These are phyloP conservation scores for Aureobasidium sp. DNA, from an alignment of 2,329 filamentous ascomycete genomes.

Conservation along the genomic window DNA sequence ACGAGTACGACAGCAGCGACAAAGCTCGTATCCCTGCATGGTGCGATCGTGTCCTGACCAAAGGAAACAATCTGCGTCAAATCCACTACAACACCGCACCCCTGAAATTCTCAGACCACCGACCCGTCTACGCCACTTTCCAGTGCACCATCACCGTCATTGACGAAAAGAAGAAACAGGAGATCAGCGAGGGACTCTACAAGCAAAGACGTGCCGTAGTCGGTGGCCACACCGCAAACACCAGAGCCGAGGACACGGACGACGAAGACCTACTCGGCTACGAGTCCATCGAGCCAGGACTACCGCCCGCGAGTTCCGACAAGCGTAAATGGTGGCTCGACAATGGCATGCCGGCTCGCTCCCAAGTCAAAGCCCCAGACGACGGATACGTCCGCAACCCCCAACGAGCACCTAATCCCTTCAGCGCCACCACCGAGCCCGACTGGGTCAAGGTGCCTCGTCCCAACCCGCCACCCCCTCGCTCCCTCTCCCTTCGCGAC, in stretches of 20 bases:
- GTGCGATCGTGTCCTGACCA: conserved; percentile 89
- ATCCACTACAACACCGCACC: conserved; percentile 75
- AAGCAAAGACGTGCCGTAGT: conserved; percentile 58
- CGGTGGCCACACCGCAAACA: conserved; percentile 54
- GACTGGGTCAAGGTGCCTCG: conserved; percentile 65
- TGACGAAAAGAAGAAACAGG: conserved; percentile 65
- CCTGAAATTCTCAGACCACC: conserved; percentile 85
- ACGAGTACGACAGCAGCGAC: conserved; percentile 89
- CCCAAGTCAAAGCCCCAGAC: conserved; percentile 60
- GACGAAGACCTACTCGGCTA: conserved; percentile 79
- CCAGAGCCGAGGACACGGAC: conserved; percentile 52
- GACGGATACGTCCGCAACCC: conserved; percentile 62
- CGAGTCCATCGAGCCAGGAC: conserved; percentile 72
- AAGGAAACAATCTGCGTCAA: conserved; percentile 76
- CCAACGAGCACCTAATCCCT: conserved; percentile 73
- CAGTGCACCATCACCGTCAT: conserved; percentile 75
- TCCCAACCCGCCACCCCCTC: conserved; percentile 22
- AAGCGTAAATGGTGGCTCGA: conserved; percentile 60
- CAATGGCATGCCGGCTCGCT: conserved; percentile 64
- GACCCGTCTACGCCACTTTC: conserved; percentile 90
- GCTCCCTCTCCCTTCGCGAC: conserved; percentile 20
- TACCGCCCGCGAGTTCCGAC: conserved; percentile 57
- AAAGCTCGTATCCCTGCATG: conserved; percentile 93
- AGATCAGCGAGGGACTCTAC: conserved; percentile 70
- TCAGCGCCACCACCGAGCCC: conserved; percentile 62